Percentiles rank a stretch among this genome's conserved stretches.
Evolutionary conservation across 2,329 filamentous ascomycete genomes (phyloP).

Genomic region (Xylaria sp.): DNA sequence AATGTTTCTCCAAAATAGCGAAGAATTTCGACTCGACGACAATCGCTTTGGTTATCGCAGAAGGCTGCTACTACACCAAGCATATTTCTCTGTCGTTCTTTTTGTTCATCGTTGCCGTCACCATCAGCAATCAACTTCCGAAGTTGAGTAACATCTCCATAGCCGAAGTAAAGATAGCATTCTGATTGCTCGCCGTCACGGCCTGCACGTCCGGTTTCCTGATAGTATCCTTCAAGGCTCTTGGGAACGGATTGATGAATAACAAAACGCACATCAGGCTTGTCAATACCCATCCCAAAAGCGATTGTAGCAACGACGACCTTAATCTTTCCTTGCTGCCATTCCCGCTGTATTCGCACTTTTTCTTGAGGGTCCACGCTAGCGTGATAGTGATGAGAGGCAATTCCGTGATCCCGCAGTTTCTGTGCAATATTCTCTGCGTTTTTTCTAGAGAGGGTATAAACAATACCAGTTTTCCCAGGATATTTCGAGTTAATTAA

Average conservation of each 20-base stretch:
- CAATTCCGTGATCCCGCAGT: constrained; percentile 68
- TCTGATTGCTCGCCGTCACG: constrained; percentile 86
- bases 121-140: constrained; percentile 83
- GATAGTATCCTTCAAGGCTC: constrained; percentile 96
- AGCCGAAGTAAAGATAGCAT: constrained; percentile 90
- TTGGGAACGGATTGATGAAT: constrained; percentile 94
- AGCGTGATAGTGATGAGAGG: constrained; percentile 86
- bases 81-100: constrained; percentile 84
- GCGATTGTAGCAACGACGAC: constrained; percentile 98
- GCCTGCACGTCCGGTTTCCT: constrained; percentile 94
- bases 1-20: constrained; percentile 95
- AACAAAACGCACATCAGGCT: constrained; percentile 93
- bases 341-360: constrained; percentile 72
- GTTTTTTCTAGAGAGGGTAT: constrained; percentile 83
- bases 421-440: constrained; percentile 80
- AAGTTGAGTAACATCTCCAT: constrained; percentile 74
- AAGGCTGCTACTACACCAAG: constrained; percentile 83
- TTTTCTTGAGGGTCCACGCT: constrained; percentile 73
- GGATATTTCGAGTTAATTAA: constrained; percentile 74
- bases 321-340: constrained; percentile 80
- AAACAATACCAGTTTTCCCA: constrained; percentile 85
- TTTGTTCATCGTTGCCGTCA: constrained; percentile 78
- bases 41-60: constrained; percentile 88
- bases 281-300: constrained; percentile 99
- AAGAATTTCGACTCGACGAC: constrained; percentile 84